A percentile compares a stretch with the other conserved stretches of the same genome.
These are phyloP conservation scores for Fusarium tanahbumbuense DNA, from an alignment of 2,329 filamentous ascomycete genomes.

Conservation along the genomic window DNA sequence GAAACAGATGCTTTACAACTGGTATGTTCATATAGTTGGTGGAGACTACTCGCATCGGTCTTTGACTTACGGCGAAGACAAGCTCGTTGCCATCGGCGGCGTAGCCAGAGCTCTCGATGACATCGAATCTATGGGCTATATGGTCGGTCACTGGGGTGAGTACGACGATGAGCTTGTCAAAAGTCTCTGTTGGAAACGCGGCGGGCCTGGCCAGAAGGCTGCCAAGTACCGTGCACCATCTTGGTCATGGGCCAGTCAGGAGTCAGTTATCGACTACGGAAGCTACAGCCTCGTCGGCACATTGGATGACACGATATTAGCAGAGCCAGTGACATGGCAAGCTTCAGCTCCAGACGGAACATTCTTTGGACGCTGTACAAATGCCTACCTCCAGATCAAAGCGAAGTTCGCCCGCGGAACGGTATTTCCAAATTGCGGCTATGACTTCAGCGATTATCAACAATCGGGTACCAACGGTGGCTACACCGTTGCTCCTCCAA, in stretches of 20 bases:
- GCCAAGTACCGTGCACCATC: not conserved
- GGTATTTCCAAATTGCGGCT: constrained; percentile 1
- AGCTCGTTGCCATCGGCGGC: constrained; percentile 5
- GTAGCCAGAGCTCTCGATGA: not conserved
- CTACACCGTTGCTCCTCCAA: not conserved
- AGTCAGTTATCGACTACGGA: not conserved
- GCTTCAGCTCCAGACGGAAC: not conserved
- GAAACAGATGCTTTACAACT: not conserved
- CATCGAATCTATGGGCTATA: not conserved
- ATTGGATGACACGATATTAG: fast-evolving
- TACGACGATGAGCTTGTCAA: constrained; percentile 1
- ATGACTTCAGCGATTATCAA: not conserved
- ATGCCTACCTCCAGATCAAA: constrained; percentile 3
- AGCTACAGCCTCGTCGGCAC: not conserved
- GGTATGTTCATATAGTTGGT: constrained; percentile 5
- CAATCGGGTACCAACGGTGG: fast-evolving
- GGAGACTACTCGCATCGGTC: not conserved
- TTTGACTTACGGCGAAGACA: constrained; percentile 1
- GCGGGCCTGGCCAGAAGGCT: not conserved
- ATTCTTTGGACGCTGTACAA: not conserved
- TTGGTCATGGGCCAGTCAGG: constrained; percentile 18
- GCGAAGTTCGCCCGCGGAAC: not conserved
- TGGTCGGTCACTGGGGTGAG: constrained; percentile 10
- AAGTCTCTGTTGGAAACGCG: constrained; percentile 1
- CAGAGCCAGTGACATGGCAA: not conserved